These are phyloP conservation scores for Cardiospermum halicacabum DNA, from an alignment of 345 rosid genomes.

Conservation along the genomic window DNA sequence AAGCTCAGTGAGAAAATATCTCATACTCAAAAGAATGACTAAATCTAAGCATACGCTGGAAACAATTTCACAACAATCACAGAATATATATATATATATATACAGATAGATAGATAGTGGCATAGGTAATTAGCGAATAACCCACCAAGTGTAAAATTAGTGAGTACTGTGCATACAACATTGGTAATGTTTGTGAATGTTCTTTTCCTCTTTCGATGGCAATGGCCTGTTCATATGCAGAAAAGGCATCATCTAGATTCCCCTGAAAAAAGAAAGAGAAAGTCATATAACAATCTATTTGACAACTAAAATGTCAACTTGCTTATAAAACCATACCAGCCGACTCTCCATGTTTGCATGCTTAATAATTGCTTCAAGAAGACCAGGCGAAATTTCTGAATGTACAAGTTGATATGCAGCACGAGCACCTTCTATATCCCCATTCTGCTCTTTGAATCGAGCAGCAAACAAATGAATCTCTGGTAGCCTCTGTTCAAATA, in stretches of 20 bases:
- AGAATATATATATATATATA: not conserved
- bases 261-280: slow-evolving; percentile 54
- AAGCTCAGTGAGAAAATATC: not conserved
- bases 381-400: slow-evolving; percentile 85
- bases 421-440: slow-evolving; percentile 75
- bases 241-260: slow-evolving; percentile 67
- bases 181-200: slow-evolving; percentile 66
- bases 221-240: slow-evolving; percentile 83
- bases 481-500: slow-evolving; percentile 66
- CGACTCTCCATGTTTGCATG: slow-evolving; percentile 97
- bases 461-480: slow-evolving; percentile 94
- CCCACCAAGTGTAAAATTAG: slow-evolving; percentile 75
- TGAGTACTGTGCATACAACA: slow-evolving; percentile 82
- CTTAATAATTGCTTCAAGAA: slow-evolving; percentile 87
- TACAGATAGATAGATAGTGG: too few relatives aligned
- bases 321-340: slow-evolving; percentile 43
- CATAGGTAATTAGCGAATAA: slow-evolving; percentile 1
- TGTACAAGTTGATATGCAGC: slow-evolving; percentile 88
- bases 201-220: slow-evolving; percentile 97
- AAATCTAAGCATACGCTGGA: not conserved
- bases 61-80: slow-evolving; percentile 1
- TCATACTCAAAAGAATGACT: not conserved
- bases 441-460: slow-evolving; percentile 81
- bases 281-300: slow-evolving; percentile 17
- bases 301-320: slow-evolving; percentile 12